Evolutionary conservation across 2,329 filamentous ascomycete species (phyloP).

Genomic region (Colletotrichum musicola): DNA sequence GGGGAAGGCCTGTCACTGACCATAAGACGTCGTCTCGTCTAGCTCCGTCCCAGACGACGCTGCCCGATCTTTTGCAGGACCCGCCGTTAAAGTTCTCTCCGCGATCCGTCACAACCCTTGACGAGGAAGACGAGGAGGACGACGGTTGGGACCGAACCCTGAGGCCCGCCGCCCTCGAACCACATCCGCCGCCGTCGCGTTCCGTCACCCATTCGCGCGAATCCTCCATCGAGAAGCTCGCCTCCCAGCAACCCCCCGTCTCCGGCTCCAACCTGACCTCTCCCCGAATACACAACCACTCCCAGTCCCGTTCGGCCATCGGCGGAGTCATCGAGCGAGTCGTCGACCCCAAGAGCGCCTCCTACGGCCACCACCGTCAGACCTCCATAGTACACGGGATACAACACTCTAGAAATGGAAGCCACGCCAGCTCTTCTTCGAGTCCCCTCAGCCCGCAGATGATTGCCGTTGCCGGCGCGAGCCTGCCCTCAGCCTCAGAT

Average conservation of each 20-base stretch:
- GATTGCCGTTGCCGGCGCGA: conserved; percentile 76
- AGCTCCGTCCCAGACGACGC: conserved; percentile 72
- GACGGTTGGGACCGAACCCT: conserved; percentile 65
- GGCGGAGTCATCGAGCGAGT: conserved; percentile 62
- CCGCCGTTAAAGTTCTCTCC: conserved; percentile 64
- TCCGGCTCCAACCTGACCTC: conserved; percentile 47
- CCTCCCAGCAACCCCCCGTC: conserved; percentile 44
- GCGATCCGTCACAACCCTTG: conserved; percentile 63
- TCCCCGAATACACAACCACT: conserved; percentile 54
- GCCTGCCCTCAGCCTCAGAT: conserved; percentile 59
- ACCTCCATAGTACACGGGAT: conserved; percentile 98
- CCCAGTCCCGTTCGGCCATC: conserved; percentile 56
- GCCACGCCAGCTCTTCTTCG: conserved; percentile 81
- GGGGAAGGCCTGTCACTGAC: conserved; percentile 42
- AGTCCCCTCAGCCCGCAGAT: conserved; percentile 91
- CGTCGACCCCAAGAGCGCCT: conserved; percentile 66
- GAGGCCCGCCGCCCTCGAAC: conserved; percentile 59
- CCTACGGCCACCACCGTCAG: conserved; percentile 91
- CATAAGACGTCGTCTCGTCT: conserved; percentile 40
- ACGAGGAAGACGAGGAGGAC: conserved; percentile 65
- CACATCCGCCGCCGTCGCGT: conserved; percentile 49
- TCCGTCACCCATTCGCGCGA: conserved; percentile 67
- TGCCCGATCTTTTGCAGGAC: conserved; percentile 67
- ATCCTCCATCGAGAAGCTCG: conserved; percentile 69
- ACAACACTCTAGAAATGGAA: conserved; percentile 92